A percentile compares a stretch with the other conserved stretches of the same genome.
phyloP scores from a whole-genome alignment of 306 rosid genomes.

The Dryas octopetala region DNA sequence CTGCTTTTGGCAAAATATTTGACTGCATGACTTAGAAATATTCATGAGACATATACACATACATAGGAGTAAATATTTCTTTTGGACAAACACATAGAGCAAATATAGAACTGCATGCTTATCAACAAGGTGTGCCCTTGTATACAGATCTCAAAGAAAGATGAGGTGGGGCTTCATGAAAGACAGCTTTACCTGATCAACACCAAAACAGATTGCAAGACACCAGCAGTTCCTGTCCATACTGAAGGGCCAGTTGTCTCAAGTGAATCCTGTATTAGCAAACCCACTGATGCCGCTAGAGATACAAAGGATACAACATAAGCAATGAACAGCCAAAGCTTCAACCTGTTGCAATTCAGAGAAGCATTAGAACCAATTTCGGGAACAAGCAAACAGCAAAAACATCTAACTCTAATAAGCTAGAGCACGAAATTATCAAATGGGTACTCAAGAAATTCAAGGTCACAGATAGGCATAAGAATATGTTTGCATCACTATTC shows the following conservation, averaged over 20 bases:
- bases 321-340: slow-evolving; percentile 98
- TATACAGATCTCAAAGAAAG: neutral
- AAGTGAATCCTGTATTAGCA: slow-evolving; percentile 87
- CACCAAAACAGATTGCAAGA: slow-evolving; percentile 84
- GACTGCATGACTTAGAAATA: neutral
- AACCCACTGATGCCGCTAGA: slow-evolving; percentile 94
- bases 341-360: slow-evolving; percentile 58
- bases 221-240: slow-evolving; percentile 97
- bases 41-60: neutral
- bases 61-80: neutral
- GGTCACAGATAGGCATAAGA: neutral
- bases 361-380: slow-evolving; percentile 25
- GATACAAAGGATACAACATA: slow-evolving; percentile 97
- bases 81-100: neutral
- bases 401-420: neutral
- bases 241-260: slow-evolving; percentile 78
- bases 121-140: neutral
- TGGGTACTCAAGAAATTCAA: neutral
- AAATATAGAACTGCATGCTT: neutral
- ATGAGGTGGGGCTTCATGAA: neutral
- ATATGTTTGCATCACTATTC: neutral
- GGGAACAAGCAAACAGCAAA: neutral
- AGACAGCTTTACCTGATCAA: slow-evolving; percentile 62
- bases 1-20: neutral
- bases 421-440: neutral